Percentiles rank a stretch among this genome's conserved stretches.
phyloP scores from a whole-genome alignment of 2,329 filamentous ascomycete species.

The Verticillium alfalfae region DNA sequence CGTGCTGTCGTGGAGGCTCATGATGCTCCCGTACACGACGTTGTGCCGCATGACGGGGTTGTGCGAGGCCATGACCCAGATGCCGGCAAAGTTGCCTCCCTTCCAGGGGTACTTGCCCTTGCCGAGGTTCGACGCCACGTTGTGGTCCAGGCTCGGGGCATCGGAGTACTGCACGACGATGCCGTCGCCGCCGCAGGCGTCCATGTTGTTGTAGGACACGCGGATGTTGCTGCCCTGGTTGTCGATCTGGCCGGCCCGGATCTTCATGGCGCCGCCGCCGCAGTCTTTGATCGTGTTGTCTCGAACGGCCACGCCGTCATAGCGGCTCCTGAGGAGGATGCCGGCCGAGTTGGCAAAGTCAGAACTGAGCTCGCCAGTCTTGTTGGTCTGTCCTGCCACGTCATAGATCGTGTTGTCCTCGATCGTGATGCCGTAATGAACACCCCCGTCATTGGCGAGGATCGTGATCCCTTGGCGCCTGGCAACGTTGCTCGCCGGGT shows the following conservation, averaged over 20 bases:
- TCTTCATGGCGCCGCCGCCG: constrained; percentile 18
- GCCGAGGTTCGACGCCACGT: constrained; percentile 14
- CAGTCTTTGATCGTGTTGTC: constrained; percentile 15
- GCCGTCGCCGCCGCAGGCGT: constrained; percentile 16
- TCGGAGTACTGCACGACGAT: constrained; percentile 15
- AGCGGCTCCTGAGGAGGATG: constrained; percentile 14
- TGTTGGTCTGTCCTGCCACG: constrained; percentile 17
- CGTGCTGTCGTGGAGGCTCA: constrained; percentile 15
- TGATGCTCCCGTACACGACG: constrained; percentile 16
- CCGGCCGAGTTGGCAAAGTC: constrained; percentile 13
- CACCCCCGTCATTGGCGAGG: constrained; percentile 13
- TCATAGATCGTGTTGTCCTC: constrained; percentile 14
- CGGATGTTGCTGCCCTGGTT: constrained; percentile 12
- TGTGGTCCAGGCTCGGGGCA: constrained; percentile 14
- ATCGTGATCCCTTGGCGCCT: constrained; percentile 14
- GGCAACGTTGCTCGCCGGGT: constrained; percentile 10
- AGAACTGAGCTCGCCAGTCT: constrained; percentile 6
- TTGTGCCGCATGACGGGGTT: constrained; percentile 14
- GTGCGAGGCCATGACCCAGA: constrained; percentile 17
- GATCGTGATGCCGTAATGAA: constrained; percentile 16
- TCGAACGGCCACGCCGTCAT: constrained; percentile 15
- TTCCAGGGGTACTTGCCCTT: constrained; percentile 16
- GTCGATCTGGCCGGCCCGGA: constrained; percentile 13
- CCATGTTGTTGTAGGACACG: constrained; percentile 14
- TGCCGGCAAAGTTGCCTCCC: constrained; percentile 19